Conservation (phyloP, 768 basidiomycete genomes). For the Leccinum longicurvipes region DNA sequence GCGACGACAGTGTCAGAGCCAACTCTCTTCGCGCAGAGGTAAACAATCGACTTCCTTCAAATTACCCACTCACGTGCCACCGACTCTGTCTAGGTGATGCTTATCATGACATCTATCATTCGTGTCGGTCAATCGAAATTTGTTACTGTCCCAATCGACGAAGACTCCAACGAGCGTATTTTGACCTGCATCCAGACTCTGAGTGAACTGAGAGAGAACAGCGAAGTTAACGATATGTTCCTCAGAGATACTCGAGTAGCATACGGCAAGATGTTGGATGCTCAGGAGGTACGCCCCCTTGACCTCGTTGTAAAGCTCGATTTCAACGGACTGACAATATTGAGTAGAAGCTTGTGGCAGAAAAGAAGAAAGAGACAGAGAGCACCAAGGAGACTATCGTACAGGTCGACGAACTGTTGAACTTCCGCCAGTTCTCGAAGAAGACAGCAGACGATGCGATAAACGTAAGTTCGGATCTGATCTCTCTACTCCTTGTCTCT, state of each 20-base stretch:
- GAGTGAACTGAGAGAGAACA: constrained; percentile 65
- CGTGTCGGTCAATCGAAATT: constrained; percentile 98
- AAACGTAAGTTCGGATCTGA: constrained; percentile 44
- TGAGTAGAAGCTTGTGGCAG: constrained; percentile 77
- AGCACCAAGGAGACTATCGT: constrained; percentile 59
- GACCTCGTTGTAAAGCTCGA: not conserved
- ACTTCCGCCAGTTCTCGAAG: constrained; percentile 94
- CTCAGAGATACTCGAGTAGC: constrained; percentile 86
- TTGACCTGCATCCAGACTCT: constrained; percentile 94
- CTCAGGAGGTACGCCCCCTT: constrained; percentile 69
- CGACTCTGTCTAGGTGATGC: constrained; percentile 63
- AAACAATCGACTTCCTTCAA: not conserved
- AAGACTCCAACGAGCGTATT: constrained; percentile 95
- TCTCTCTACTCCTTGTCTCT: not conserved
- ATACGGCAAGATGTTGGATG: constrained; percentile 92
- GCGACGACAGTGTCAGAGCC: constrained; percentile 47
- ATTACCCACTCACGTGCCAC: not conserved
- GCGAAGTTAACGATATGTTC: constrained; percentile 66
- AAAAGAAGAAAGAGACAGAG: constrained; percentile 89
- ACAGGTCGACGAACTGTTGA: constrained; percentile 90
- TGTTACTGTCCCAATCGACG: constrained; percentile 92
- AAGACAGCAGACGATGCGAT: constrained; percentile 79
- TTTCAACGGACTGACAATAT: not conserved
- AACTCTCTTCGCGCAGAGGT: constrained; percentile 89
- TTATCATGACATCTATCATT: constrained; percentile 96